Evolutionary conservation across 305 asterid genomes (phyloP).

Genomic region (Rubia peregrina): DNA sequence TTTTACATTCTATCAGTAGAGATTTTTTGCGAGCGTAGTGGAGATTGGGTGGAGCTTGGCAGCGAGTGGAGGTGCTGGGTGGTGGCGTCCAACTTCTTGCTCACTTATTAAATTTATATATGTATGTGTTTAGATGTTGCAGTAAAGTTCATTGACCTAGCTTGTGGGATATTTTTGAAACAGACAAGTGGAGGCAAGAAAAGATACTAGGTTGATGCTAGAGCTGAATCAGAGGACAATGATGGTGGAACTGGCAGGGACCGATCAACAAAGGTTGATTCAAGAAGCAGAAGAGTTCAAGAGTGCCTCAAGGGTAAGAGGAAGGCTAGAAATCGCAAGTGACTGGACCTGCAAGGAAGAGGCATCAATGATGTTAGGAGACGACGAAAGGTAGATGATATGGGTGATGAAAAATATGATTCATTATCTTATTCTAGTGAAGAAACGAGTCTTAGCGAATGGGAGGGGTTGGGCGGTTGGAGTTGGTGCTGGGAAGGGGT

Average conservation of each 20-base stretch:
- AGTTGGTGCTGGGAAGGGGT: too few relatives aligned
- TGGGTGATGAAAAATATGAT: constrained; percentile 68
- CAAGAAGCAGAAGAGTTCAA: constrained; percentile 47
- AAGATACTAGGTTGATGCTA: constrained; percentile 58
- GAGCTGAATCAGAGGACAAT: constrained; percentile 64
- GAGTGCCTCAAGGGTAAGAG: constrained; percentile 84
- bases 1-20: too few relatives aligned
- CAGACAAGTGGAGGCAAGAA: constrained; percentile 76
- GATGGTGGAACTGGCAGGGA: constrained; percentile 40
- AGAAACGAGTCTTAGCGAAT: constrained; percentile 60
- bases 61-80: too few relatives aligned
- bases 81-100: too few relatives aligned
- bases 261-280: constrained; percentile 32
- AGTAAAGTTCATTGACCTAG: not conserved
- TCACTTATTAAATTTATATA: too few relatives aligned
- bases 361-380: constrained; percentile 46
- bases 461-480: too few relatives aligned
- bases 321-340: constrained; percentile 70
- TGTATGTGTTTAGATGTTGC: not conserved
- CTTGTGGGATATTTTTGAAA: constrained; percentile 17
- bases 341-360: constrained; percentile 61
- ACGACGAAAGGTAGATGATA: constrained; percentile 53
- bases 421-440: constrained; percentile 57
- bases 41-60: too few relatives aligned
- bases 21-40: too few relatives aligned